Evolutionary conservation across 108 stramenopile species (phyloP), one percentile per base, ranked within the genome.

Genomic region (Nannochloropsis gaditana): DNA sequence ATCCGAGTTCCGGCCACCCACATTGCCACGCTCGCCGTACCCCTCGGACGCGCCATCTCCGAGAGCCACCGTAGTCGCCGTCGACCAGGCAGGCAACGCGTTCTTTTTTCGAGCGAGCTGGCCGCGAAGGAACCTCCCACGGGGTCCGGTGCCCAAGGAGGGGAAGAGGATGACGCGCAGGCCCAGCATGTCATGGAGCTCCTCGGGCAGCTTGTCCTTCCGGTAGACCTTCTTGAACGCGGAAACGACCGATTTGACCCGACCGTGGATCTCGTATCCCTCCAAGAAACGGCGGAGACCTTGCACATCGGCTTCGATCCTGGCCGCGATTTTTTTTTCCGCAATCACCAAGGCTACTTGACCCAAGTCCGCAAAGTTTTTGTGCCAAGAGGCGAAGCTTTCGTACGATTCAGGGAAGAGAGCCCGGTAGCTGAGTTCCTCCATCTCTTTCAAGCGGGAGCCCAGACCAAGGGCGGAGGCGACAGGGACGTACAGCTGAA

Each of bases 351-450:
- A 73, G n/a, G 59, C 59, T n/a, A 73, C 59, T 73, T 73, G 59
- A n/a, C 59, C 59, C 59, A 73, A n/a, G 59, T 73, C 59, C 59
- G 59, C 59, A 73, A 73, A 73, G n/a, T 73, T 73, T 6, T 73
- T 73, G n/a, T 73, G 59, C 59, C 59, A 73, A n/a, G 59, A 73
- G n/a, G 59, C 59, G n/a, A 73, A 73, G 15, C 59, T 15, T n/a
- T 73, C 59, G 59, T 73, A 73, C 4, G 59, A 73, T 73, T 73
- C 59, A 6, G 59, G 59, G 6, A 73, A 73, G n/a, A 73, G 59
- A 4, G 59, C 59, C 15, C 6, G 59, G 59, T 73, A 73, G 59
- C 59, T 73, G 19, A 73, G 59, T n/a, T 73, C 59, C n/a, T 73
- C 59, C 59, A 73, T 73, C 59, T 73, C 59, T 73, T 73, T 73